A percentile compares a stretch with the other conserved stretches of the same genome.
Conservation (phyloP, 441 rosid species). For the Eruca vesicaria region DNA sequence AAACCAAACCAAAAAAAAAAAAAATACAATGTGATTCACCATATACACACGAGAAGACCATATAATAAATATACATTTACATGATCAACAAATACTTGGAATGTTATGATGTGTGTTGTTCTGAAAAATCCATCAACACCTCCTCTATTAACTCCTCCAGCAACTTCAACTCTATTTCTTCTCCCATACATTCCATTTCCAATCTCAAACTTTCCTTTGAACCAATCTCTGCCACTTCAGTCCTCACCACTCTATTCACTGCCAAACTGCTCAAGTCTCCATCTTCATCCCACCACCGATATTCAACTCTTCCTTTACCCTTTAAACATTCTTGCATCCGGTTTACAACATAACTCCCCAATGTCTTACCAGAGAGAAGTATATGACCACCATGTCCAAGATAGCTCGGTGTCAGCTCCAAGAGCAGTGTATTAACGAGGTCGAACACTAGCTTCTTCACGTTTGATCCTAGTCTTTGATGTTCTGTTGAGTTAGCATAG, state of each 20-base stretch:
- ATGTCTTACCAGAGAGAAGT: slow-evolving; percentile 6
- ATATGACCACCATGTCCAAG: slow-evolving; percentile 6
- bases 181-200: slow-evolving; percentile 54
- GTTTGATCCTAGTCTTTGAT: slow-evolving; percentile 56
- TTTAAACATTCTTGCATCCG: slow-evolving; percentile 68
- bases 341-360: slow-evolving; percentile 53
- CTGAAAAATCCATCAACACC: slow-evolving; percentile 50
- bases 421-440: slow-evolving; percentile 57
- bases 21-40: neutral
- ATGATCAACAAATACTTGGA: slow-evolving; percentile 16
- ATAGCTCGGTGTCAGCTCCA: slow-evolving; percentile 43
- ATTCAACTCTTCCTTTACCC: slow-evolving; percentile 28
- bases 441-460: slow-evolving; percentile 64
- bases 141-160: slow-evolving; percentile 79
- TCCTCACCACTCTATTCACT: slow-evolving; percentile 60
- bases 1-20: neutral
- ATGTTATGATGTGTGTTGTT: slow-evolving; percentile 9
- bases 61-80: slow-evolving; percentile 25
- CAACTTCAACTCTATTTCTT: slow-evolving; percentile 66
- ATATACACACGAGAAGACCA: slow-evolving; percentile 23
- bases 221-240: slow-evolving; percentile 68
- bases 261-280: slow-evolving; percentile 62
- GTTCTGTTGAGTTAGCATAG: slow-evolving; percentile 50
- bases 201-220: slow-evolving; percentile 54
- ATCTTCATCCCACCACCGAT: slow-evolving; percentile 41